phyloP scores from a whole-genome alignment of 2,329 filamentous ascomycete species.

The Fonsecaea monophora region DNA sequence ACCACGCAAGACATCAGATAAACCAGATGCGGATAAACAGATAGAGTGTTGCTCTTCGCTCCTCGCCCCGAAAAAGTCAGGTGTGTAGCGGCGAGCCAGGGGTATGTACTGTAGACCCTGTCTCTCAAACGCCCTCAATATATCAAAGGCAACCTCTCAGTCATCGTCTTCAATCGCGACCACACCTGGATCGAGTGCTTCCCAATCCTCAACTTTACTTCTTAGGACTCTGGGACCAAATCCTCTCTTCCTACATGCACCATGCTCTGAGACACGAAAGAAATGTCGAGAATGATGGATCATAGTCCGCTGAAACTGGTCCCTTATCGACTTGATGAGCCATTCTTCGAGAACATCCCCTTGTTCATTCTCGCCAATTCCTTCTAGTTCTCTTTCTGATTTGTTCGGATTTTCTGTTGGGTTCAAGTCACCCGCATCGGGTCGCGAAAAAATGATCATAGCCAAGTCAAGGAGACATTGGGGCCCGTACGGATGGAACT shows the following conservation, averaged over 20 bases:
- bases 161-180: conserved; percentile 32
- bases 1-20: neutral
- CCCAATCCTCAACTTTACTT: conserved; percentile 22
- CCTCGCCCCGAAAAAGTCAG: neutral
- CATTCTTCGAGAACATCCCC: conserved; percentile 28
- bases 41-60: neutral
- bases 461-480: conserved; percentile 27
- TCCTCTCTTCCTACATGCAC: conserved; percentile 21
- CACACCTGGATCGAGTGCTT: conserved; percentile 13
- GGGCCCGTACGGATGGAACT: conserved; percentile 24
- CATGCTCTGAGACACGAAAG: conserved; percentile 25
- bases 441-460: conserved; percentile 29
- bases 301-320: conserved; percentile 21
- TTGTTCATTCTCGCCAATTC: neutral
- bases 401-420: neutral
- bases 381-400: neutral
- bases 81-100: neutral
- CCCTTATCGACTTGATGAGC: conserved; percentile 21
- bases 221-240: conserved; percentile 22
- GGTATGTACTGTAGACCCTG: too few relatives aligned
- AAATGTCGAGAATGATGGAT: conserved; percentile 24
- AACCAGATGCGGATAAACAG: neutral
- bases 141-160: conserved; percentile 8
- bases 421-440: conserved; percentile 3
- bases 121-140: too few relatives aligned